Evolutionary conservation across 2,329 filamentous ascomycete genomes (phyloP), one percentile per base, ranked within the genome.

Genomic region (Helminthosporium solani): DNA sequence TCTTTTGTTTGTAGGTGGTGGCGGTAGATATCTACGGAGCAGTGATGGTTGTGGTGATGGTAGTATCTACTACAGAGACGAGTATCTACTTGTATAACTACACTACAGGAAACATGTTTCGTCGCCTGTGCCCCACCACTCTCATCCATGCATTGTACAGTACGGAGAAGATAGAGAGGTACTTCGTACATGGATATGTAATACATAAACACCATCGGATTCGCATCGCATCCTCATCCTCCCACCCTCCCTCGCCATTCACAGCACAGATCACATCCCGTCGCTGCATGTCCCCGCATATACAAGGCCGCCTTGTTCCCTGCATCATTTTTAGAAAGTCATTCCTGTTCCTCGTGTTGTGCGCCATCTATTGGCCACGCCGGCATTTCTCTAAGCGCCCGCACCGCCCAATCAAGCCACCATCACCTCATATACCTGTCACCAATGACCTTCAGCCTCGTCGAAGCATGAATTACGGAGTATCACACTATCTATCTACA

Each of bases 321-420:
- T n/a, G n/a, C n/a, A n/a, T n/a, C n/a, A n/a, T n/a, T n/a, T n/a
- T n/a, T n/a, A n/a, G n/a, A n/a, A n/a, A n/a, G n/a, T n/a, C n/a
- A n/a, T n/a, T n/a, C n/a, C n/a, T n/a, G n/a, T n/a, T n/a, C 27
- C 3, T 12, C 33, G 37, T 20, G 35, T 40, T 35, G 16, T 35
- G 16, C 39, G 7, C 20, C 37, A 3, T 30, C 36, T 19, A 46
- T 45, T 44, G 33, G 40, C 28, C 40, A 25, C 15, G 12, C 9
- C 20, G 14, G 16, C 44, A 40, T 47, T 47, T 50, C 36, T 40
- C 38, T 46, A 46, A 45, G 35, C 47, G 47, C 47, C 43, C 39
- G 28, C 31, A 30, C 8, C 20, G 30, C 40, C 47, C 47, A 43
- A 50, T 46, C 43, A 42, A 46, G 31, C 41, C 36, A 31, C 16